Conservation (phyloP, 2,329 filamentous ascomycete genomes). For the Paracoccidioides lutzii region DNA sequence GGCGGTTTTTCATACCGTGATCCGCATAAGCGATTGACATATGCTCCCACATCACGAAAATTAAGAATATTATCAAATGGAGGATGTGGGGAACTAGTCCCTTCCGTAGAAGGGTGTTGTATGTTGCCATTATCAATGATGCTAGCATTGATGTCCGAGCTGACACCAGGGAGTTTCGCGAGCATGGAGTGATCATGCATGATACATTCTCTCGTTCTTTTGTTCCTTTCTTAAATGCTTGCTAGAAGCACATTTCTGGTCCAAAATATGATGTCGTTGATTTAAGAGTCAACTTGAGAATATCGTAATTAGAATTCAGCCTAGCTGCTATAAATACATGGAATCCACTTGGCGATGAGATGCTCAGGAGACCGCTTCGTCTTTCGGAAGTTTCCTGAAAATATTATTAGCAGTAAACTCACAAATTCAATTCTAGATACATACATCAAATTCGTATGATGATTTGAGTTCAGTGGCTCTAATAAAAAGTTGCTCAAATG, state of each 20-base stretch:
- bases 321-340: background rate
- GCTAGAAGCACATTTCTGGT: background rate
- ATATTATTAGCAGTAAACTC: background rate
- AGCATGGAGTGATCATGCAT: constrained; percentile 17
- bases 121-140: background rate
- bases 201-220: background rate
- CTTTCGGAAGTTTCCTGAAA: background rate
- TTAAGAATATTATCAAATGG: constrained; percentile 52
- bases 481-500: no score
- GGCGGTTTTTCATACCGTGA: constrained; percentile 35
- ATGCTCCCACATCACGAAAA: constrained; percentile 62
- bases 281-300: background rate
- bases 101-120: background rate
- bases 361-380: background rate
- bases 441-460: background rate
- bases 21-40: constrained; percentile 48
- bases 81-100: constrained; percentile 16
- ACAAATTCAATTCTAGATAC: background rate
- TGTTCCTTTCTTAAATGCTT: background rate
- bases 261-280: background rate
- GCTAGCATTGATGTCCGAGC: constrained; percentile 12
- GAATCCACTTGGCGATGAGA: background rate
- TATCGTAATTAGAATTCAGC: background rate
- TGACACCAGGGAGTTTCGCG: constrained; percentile 39
- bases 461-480: background rate